These are phyloP conservation scores for Clathrus columnatus DNA, from an alignment of 768 basidiomycete species.

Conservation along the genomic window DNA sequence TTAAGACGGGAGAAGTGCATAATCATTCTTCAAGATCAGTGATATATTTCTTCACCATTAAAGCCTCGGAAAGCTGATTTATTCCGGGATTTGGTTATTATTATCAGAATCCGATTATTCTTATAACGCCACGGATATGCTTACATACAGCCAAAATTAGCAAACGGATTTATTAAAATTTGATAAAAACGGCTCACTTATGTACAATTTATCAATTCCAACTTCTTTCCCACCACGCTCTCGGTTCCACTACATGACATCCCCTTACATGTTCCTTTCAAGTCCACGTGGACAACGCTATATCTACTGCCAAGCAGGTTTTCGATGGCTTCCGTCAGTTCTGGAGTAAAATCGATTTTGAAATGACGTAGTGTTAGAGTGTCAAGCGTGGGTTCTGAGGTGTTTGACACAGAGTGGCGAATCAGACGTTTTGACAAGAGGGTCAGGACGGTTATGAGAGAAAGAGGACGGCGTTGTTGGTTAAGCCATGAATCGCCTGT, in stretches of 20 bases:
- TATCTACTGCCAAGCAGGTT: background rate
- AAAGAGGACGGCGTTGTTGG: too few relatives aligned
- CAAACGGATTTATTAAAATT: too few relatives aligned
- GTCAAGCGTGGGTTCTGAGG: background rate
- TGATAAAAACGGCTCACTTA: too few relatives aligned
- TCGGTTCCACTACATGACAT: background rate
- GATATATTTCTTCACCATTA: too few relatives aligned
- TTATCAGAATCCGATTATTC: too few relatives aligned
- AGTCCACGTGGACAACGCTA: background rate
- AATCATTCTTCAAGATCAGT: too few relatives aligned
- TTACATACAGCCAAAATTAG: too few relatives aligned
- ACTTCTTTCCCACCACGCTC: background rate
- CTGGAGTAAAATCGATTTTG: background rate
- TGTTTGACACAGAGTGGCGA: background rate
- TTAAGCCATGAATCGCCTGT: too few relatives aligned
- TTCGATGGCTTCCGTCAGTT: background rate
- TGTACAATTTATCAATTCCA: background rate
- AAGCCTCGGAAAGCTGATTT: too few relatives aligned
- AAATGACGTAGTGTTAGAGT: background rate
- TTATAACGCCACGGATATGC: too few relatives aligned
- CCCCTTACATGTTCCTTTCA: background rate
- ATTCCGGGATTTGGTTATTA: too few relatives aligned
- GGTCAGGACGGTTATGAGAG: background rate
- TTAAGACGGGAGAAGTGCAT: too few relatives aligned
- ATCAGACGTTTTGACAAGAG: background rate